Conservation (phyloP, 441 rosid genomes). For the Metrosideros polymorpha region DNA sequence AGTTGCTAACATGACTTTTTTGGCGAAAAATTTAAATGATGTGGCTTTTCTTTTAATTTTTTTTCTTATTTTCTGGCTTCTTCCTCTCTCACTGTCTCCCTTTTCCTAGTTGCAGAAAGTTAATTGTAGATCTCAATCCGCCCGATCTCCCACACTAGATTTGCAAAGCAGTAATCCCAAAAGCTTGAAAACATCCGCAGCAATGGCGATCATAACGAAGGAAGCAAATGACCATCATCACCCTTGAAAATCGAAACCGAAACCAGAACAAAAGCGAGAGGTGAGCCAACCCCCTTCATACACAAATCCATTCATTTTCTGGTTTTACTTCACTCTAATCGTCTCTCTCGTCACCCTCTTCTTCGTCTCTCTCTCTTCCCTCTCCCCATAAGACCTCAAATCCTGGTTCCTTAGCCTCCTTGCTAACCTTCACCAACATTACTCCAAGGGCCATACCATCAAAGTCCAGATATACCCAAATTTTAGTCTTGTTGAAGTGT, state of each 20-base stretch:
- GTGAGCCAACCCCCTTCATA: conserved; percentile 1
- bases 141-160: neutral
- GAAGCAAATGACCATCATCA: conserved; percentile 16
- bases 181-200: neutral
- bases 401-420: conserved; percentile 50
- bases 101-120: neutral
- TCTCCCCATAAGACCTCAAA: conserved; percentile 2
- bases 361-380: conserved; percentile 4
- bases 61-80: too few relatives aligned
- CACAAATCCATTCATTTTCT: conserved; percentile 34
- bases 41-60: too few relatives aligned
- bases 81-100: neutral
- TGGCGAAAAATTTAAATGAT: too few relatives aligned
- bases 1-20: too few relatives aligned
- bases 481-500: conserved; percentile 53
- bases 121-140: neutral
- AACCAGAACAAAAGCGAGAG: conserved; percentile 2
- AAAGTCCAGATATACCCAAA: conserved; percentile 46
- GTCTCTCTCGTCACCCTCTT: conserved; percentile 16
- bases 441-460: conserved; percentile 61
- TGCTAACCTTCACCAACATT: conserved; percentile 56
- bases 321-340: conserved; percentile 34
- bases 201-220: conserved; percentile 45
- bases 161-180: neutral
- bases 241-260: neutral